Percentiles rank a stretch among this genome's conserved stretches.
phyloP scores from a whole-genome alignment of 2,329 filamentous ascomycete species.

The Neofusicoccum sp. region DNA sequence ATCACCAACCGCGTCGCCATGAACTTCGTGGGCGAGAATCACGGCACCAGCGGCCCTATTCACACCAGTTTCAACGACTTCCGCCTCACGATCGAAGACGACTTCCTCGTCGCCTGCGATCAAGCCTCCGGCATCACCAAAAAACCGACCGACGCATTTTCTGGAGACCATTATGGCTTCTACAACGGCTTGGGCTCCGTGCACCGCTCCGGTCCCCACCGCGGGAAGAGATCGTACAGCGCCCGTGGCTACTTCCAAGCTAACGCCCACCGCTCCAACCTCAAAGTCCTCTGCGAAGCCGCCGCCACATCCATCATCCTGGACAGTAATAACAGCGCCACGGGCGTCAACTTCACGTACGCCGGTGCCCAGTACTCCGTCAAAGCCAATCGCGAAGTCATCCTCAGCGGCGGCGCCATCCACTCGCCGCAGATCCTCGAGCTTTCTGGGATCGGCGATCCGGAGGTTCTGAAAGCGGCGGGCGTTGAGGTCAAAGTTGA shows the following conservation, averaged over 20 bases:
- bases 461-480: slow-evolving; percentile 24
- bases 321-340: background rate
- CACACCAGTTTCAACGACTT: slow-evolving; percentile 39
- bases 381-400: slow-evolving; percentile 29
- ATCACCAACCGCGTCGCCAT: slow-evolving; percentile 32
- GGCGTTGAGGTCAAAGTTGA: slow-evolving; percentile 35
- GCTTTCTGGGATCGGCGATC: slow-evolving; percentile 34
- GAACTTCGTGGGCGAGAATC: slow-evolving; percentile 36
- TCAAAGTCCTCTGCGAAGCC: slow-evolving; percentile 2
- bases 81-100: slow-evolving; percentile 29
- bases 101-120: slow-evolving; percentile 31
- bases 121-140: slow-evolving; percentile 30
- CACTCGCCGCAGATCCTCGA: slow-evolving; percentile 30
- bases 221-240: slow-evolving; percentile 40
- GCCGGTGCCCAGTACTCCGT: slow-evolving; percentile 26
- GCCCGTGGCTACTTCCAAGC: slow-evolving; percentile 32
- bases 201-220: slow-evolving; percentile 30
- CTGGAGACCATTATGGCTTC: slow-evolving; percentile 40
- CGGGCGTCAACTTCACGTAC: background rate
- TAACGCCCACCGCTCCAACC: background rate
- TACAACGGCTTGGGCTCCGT: slow-evolving; percentile 35
- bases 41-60: slow-evolving; percentile 39
- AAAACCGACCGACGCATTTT: slow-evolving; percentile 40
- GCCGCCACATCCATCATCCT: background rate
- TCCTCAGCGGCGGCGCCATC: slow-evolving; percentile 15